Percentiles rank a stretch among this genome's conserved stretches.
Conservation (phyloP, 225 moss, liverwort and hornwort species). For the Polytrichum formosum region DNA sequence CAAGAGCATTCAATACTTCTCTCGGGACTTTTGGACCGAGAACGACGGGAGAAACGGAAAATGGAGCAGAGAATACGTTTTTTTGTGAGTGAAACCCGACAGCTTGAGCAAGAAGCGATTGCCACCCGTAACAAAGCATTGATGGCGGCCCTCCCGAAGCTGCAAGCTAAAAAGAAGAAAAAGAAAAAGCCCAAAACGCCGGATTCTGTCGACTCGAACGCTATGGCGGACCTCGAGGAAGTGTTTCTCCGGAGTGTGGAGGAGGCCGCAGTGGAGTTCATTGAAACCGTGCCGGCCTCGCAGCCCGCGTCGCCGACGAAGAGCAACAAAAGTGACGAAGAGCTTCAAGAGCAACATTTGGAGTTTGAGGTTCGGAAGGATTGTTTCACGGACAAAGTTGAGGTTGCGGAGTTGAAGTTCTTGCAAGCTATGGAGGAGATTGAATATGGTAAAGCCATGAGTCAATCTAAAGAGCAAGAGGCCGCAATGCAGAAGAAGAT, state of each 20-base stretch:
- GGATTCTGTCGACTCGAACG: background rate
- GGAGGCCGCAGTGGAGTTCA: background rate
- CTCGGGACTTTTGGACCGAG: slow-evolving; percentile 8
- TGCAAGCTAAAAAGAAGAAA: background rate
- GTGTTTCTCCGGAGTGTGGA: slow-evolving; percentile 12
- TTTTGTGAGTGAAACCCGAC: background rate
- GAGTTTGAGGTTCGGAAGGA: slow-evolving; percentile 12
- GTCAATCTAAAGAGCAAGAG: background rate
- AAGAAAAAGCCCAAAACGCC: background rate
- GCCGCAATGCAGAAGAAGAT: background rate
- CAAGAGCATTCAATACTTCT: slow-evolving; percentile 9
- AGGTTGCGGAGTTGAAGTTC: slow-evolving; percentile 10
- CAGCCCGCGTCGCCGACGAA: background rate
- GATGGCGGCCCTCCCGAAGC: background rate
- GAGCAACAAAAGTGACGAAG: background rate
- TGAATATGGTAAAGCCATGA: slow-evolving; percentile 15
- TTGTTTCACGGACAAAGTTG: slow-evolving; percentile 17
- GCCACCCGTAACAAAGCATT: background rate
- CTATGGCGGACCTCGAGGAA: slow-evolving; percentile 11
- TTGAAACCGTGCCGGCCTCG: slow-evolving; percentile 5
- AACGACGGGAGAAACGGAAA: slow-evolving; percentile 4
- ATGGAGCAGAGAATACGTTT: slow-evolving; percentile 3
- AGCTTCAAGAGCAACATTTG: slow-evolving; percentile 21
- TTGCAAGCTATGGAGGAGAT: slow-evolving; percentile 45
- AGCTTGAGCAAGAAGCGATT: slow-evolving; percentile 3